Evolutionary conservation across 108 stramenopile species (phyloP), one percentile per base, ranked within the genome.

Genomic region (Stephanodiscus minutulus): DNA sequence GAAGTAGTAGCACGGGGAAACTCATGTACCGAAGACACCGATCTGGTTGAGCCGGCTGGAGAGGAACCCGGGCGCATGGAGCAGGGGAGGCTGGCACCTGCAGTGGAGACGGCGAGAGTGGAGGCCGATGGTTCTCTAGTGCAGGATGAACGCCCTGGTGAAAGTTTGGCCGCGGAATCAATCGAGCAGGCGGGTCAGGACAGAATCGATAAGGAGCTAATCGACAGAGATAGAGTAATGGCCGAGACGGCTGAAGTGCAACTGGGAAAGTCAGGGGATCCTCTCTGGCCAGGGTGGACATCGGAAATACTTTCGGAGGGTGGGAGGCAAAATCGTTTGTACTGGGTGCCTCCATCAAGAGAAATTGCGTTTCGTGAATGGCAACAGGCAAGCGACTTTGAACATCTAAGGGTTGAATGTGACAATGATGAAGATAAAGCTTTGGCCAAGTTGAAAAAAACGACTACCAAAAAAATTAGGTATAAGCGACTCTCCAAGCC

Each of bases 261-360:
- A 44, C 43, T 3, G 15, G 15, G 43, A 44, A 17, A 15, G 43
- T 17, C 43, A n/a, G n/a, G n/a, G n/a, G n/a, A n/a, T n/a, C 52
- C 52, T 53, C 52, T 22, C 24, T 22, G 52, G 22, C 22, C 22
- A 10, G 24, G 24, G 1, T 53, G 52, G 52, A 12, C 0, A 12
- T 25, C 52, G 25, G 25, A 27, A 8, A n/a, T n/a, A n/a, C 52
- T 20, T 53, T 22, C 25, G 8, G 5, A 52, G 5, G 1, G 20
- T 21, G 10, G 20, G 8, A 11, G 22, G 11, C n/a, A 21, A 7
- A 8, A 6, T 53, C 8, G 22, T 0, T 11, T 37, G 7, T 22
- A 41, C 43, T 64, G 64, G 64, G 5, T 64, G 2, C 49, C 64
- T 25, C 64, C 64, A 22, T 15, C 15, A 9, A 41, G 64, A 3